Evolutionary conservation across 2,329 filamentous ascomycete species (phyloP).

Genomic region (Aschersonia sp.): DNA sequence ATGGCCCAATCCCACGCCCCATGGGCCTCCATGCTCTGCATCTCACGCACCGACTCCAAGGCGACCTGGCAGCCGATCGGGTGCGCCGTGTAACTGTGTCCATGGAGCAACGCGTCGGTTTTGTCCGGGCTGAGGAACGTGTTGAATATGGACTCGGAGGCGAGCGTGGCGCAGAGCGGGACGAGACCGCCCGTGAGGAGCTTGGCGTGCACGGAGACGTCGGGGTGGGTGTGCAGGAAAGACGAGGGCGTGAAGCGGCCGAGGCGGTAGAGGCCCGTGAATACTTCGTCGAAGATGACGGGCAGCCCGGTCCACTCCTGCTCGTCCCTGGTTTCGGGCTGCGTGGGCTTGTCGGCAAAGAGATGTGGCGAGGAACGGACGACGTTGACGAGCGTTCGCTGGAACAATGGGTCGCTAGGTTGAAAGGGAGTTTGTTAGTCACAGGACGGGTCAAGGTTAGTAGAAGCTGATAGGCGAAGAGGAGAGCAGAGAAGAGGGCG

Average conservation of each 20-base stretch:
- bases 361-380: conserved; percentile 45
- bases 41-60: conserved; percentile 44
- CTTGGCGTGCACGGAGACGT: conserved; percentile 73
- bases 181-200: conserved; percentile 68
- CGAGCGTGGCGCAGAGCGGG: conserved; percentile 62
- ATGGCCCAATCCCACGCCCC: conserved; percentile 44
- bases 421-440: too few species aligned
- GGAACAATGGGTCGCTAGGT: conserved; percentile 63
- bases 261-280: conserved; percentile 72
- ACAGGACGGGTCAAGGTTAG: too few species aligned
- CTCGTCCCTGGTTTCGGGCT: conserved; percentile 6
- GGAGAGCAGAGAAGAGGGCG: background rate
- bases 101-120: conserved; percentile 65
- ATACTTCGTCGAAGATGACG: conserved; percentile 74
- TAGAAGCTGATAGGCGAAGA: too few species aligned
- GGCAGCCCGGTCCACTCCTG: conserved; percentile 57
- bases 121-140: conserved; percentile 61
- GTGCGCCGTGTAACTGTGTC: conserved; percentile 79
- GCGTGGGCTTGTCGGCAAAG: conserved; percentile 23
- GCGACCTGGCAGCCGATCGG: conserved; percentile 69
- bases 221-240: conserved; percentile 52
- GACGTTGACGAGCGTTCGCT: conserved; percentile 52
- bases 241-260: conserved; percentile 56
- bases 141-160: conserved; percentile 58
- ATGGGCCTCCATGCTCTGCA: conserved; percentile 40